A percentile compares a stretch with the other conserved stretches of the same genome.
phyloP scores from a whole-genome alignment of 495 filamentous ascomycete genomes.

The Pyrenopolyporus hunteri region DNA sequence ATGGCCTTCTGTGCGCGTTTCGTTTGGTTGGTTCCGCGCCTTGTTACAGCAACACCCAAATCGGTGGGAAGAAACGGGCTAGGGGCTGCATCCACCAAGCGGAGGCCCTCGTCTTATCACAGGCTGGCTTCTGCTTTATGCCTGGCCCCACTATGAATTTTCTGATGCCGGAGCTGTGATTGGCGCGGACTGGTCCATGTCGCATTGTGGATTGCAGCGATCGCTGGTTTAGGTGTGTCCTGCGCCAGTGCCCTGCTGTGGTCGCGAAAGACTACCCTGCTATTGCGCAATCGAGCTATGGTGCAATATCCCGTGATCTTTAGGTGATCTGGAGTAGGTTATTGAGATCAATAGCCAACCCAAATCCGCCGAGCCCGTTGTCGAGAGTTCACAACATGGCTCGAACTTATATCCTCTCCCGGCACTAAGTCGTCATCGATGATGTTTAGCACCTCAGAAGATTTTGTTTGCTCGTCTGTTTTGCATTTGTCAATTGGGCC shows the following conservation, averaged over 20 bases:
- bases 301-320: conserved; percentile 48
- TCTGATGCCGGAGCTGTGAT: conserved; percentile 14
- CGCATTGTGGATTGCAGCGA: conserved; percentile 32
- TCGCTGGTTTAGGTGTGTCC: conserved; percentile 34
- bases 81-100: conserved; percentile 25
- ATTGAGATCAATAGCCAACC: conserved; percentile 29
- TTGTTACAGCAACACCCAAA: conserved; percentile 20
- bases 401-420: conserved; percentile 26
- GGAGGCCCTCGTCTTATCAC: conserved; percentile 34
- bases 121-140: background rate
- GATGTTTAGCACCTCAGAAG: conserved; percentile 40
- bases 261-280: conserved; percentile 41
- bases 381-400: conserved; percentile 38
- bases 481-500: conserved; percentile 32
- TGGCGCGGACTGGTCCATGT: conserved; percentile 27
- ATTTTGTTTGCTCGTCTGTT: conserved; percentile 20
- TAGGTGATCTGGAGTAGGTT: conserved; percentile 39
- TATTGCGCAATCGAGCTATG: conserved; percentile 45
- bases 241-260: conserved; percentile 12
- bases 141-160: conserved; percentile 22
- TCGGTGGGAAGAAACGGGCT: conserved; percentile 2
- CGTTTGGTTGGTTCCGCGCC: conserved; percentile 11
- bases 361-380: conserved; percentile 29
- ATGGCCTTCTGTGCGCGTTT: conserved; percentile 11
- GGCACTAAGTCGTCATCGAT: conserved; percentile 40